phyloP scores from a whole-genome alignment of 352 stramenopile genomes.

The Thraustochytrium sp. region DNA sequence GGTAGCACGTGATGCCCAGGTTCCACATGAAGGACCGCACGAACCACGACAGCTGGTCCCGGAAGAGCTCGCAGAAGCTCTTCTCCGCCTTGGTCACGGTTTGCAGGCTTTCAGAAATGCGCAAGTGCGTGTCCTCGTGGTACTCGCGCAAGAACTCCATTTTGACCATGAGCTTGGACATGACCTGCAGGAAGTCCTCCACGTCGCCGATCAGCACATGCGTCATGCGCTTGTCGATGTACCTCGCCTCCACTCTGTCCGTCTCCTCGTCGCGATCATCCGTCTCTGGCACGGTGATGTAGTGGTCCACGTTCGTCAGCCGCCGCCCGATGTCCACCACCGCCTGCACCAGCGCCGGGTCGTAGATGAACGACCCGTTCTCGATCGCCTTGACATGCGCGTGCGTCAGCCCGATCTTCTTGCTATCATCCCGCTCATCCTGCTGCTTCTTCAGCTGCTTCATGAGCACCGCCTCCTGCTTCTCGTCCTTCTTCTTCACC shows the following conservation, averaged over 20 bases:
- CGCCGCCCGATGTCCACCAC: neutral
- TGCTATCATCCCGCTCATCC: no score
- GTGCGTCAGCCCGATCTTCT: no score
- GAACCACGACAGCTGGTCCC: neutral
- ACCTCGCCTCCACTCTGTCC: no score
- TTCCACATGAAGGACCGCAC: neutral
- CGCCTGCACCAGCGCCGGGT: neutral
- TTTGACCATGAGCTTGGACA: neutral
- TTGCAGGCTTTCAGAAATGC: neutral
- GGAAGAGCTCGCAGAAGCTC: no score
- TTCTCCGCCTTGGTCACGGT: no score
- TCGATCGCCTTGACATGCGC: no score
- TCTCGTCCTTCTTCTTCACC: no score
- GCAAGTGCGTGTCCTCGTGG: neutral
- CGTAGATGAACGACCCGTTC: neutral
- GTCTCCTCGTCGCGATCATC: no score
- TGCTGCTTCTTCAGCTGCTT: no score
- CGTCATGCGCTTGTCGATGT: neutral
- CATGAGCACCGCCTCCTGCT: no score
- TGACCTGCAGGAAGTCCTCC: constrained; percentile 7
- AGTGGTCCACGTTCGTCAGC: neutral
- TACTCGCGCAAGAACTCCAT: neutral
- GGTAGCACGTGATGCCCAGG: neutral
- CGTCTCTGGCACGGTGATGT: neutral
- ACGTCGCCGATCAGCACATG: neutral